Evolutionary conservation across 2,329 filamentous ascomycete species (phyloP), one percentile per base, ranked within the genome.

Genomic region (Xylariaceae sp.): DNA sequence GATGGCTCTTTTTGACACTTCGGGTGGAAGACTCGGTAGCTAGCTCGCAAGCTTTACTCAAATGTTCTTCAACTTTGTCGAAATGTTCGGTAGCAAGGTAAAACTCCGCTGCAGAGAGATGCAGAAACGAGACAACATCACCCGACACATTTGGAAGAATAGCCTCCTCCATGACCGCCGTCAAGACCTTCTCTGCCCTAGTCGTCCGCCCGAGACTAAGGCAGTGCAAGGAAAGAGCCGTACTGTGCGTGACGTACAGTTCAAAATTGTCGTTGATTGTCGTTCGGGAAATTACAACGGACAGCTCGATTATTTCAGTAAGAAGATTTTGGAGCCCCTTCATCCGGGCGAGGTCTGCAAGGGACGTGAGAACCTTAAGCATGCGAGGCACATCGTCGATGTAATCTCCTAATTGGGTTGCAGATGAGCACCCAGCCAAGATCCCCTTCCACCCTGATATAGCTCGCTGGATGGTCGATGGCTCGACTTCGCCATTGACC

Each of bases 61-160:
- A 61, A 50, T 71, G 61, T 19, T 69, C 68, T 51, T 70, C 71
- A 48, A 82, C 87, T 69, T 87, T 84, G 10, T 84, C 78, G 14
- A 81, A 71, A 45, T 84, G 83, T 10, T 87, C 87, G 12, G 86
- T 79, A 1, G 81, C 80, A 16, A 92, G 73, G 28, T 86, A 76
- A 66, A 91, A 90, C 66, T 96, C 89, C 0, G 88, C 85, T 55
- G 86, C 84, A 0, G 84, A 82, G 6, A 96, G 71, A 58, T 91
- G 81, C 66, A 87, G 87, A 14, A 70, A 69, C 10, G 75, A 75
- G 17, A 75, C 58, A 6, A 74, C 68, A 16, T 77, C 72, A 12
- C 66, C 66, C 2, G 73, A 69, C 63, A n/a, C 72, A 65, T n/a
- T 71, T 64, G 47, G 61, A 9, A 74, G 57, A 16, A 78, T 58